Base-by-base conservation (phyloP, 169 alveolate species). In the Cyclospora cayetanensis region DNA sequence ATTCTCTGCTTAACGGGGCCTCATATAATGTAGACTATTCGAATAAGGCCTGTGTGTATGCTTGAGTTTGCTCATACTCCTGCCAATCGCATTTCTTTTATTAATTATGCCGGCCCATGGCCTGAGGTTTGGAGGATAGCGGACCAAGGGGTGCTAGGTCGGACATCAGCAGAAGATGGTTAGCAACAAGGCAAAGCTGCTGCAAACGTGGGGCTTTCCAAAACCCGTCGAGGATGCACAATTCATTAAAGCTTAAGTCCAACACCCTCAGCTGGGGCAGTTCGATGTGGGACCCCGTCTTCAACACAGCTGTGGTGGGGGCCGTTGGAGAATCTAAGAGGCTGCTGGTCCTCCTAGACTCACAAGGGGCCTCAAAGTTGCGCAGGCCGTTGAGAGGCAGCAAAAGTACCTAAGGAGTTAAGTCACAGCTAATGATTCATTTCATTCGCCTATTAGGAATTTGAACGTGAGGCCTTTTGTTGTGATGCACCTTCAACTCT, bases 61-160 rank as follows among this genome's bases (percentile, higher is more conserved):
- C n/a, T n/a, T n/a, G n/a, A n/a, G n/a, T n/a, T n/a, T n/a, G n/a
- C n/a, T n/a, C n/a, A n/a, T n/a, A 20, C 25, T 34, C 1, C 65
- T 0, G n/a, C 4, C 20, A 22, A 35, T 41, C 31, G n/a, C 55
- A 34, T 70, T 9, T 37, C 7, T 37, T 11, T 70, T n/a, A 20
- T 37, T n/a, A 42, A 12, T 65, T 70, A 35, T 37, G 31, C 18
- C 37, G 22, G 55, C 53, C 60, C 41, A 53, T 22, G 18, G 35
- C 39, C 11, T 50, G 83, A 2, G 22, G 55, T 0, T 34, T 70
- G 53, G 35, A 53, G 70, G 89, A 20, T 80, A 42, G 37, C 89
- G 74, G 89, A 80, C 89, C 89, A 74, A 80, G 76, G 52, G 89
- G 89, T 29, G 89, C 74, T n/a, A 80, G 89, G 35, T 80, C 89